Conservation (phyloP, 2,329 filamentous ascomycete genomes). For the Scedosporium apiospermum region DNA sequence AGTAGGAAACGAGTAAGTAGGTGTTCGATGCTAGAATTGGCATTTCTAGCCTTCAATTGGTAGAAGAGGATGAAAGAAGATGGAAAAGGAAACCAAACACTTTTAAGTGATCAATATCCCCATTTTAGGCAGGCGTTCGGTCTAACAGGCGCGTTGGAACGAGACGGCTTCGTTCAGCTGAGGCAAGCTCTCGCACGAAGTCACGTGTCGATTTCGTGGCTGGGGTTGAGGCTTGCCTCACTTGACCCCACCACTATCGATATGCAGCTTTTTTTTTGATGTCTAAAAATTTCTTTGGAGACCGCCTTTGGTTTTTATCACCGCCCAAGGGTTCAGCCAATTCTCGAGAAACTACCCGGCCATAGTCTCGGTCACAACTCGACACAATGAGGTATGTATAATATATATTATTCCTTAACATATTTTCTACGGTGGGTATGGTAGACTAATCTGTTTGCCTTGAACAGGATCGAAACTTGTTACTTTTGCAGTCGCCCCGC, state of each 20-base stretch:
- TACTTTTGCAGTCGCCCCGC: conserved; percentile 39
- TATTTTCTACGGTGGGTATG: neutral
- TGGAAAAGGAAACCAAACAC: neutral
- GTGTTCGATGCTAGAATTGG: neutral
- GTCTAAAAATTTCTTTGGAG: neutral
- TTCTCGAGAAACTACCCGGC: neutral
- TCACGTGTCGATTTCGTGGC: conserved; percentile 1
- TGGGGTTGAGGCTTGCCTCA: neutral
- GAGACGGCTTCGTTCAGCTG: neutral
- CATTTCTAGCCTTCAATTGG: neutral
- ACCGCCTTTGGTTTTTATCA: conserved; percentile 5
- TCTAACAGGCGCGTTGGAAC: neutral
- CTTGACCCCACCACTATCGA: conserved; percentile 4
- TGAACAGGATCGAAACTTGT: conserved; percentile 31
- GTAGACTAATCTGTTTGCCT: neutral
- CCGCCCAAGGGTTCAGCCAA: conserved; percentile 2
- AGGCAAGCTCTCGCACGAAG: neutral
- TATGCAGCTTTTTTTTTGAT: neutral
- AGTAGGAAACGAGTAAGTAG: neutral
- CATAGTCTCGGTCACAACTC: neutral
- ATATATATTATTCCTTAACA: neutral
- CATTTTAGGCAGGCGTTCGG: neutral
- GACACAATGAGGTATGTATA: conserved; percentile 11
- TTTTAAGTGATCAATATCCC: neutral
- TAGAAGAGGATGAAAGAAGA: neutral